phyloP scores from a whole-genome alignment of 2,329 filamentous ascomycete species.

The Talaromyces sp. region DNA sequence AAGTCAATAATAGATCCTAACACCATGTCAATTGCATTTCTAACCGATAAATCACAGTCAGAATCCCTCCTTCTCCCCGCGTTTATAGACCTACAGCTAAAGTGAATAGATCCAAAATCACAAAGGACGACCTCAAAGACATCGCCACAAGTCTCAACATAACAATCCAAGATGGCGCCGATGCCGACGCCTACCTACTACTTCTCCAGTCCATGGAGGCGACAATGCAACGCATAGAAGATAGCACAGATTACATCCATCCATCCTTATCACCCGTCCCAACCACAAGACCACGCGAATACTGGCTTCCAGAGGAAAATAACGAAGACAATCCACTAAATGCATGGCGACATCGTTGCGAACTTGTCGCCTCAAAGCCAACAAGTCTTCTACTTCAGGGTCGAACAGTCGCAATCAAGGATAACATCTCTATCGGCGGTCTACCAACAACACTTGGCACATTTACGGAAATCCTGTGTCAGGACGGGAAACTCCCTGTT shows the following conservation, averaged over 20 bases:
- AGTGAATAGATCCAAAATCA: constrained; percentile 1
- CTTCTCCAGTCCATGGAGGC: constrained; percentile 26
- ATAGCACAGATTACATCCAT: constrained; percentile 32
- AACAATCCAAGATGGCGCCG: background rate
- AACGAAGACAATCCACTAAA: constrained; percentile 37
- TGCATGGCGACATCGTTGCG: constrained; percentile 40
- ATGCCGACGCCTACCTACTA: constrained; percentile 20
- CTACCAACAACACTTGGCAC: constrained; percentile 34
- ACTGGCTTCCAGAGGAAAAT: constrained; percentile 17
- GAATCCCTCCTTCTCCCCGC: background rate
- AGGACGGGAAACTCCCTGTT: constrained; percentile 25
- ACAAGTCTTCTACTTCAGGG: constrained; percentile 23
- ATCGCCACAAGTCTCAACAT: constrained; percentile 2
- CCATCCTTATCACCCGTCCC: constrained; percentile 27
- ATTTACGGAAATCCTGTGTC: constrained; percentile 26
- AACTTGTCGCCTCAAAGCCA: constrained; percentile 25
- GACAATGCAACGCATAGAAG: constrained; percentile 24
- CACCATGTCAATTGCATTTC: constrained; percentile 7
- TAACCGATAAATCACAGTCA: constrained; percentile 1
- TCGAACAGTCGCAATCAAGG: constrained; percentile 32
- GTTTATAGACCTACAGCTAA: background rate
- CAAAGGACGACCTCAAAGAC: background rate
- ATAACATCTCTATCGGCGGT: constrained; percentile 33
- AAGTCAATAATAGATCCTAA: background rate
- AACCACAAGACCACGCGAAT: constrained; percentile 15